phyloP scores from a whole-genome alignment of 2,329 filamentous ascomycete genomes.

The Diplodia intermedia region DNA sequence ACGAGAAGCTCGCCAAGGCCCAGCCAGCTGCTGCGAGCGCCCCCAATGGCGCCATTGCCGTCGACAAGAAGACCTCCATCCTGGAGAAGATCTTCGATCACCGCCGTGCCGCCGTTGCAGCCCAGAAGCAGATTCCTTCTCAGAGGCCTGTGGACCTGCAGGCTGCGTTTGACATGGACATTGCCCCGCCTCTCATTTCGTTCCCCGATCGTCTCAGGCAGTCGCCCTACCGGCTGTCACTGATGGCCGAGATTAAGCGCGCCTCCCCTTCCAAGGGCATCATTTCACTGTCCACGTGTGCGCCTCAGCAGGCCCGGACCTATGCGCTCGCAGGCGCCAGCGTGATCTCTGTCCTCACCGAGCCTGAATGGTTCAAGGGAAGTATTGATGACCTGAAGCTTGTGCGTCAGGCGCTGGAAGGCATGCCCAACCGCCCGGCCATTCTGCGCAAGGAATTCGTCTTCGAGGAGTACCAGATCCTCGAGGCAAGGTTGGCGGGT shows the following conservation, averaged over 20 bases:
- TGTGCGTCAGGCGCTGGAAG: slow-evolving; percentile 86
- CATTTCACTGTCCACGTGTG: slow-evolving; percentile 85
- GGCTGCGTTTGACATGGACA: slow-evolving; percentile 81
- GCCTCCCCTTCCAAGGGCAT: slow-evolving; percentile 96
- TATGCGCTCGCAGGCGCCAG: slow-evolving; percentile 95
- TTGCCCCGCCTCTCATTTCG: slow-evolving; percentile 82
- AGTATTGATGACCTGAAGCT: slow-evolving; percentile 90
- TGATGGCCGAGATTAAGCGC: slow-evolving; percentile 97
- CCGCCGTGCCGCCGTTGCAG: slow-evolving; percentile 75
- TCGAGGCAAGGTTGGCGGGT: slow-evolving; percentile 90
- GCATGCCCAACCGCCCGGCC: slow-evolving; percentile 90
- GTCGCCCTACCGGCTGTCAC: slow-evolving; percentile 84
- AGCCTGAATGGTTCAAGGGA: slow-evolving; percentile 99
- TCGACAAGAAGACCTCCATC: slow-evolving; percentile 78
- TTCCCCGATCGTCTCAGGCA: slow-evolving; percentile 80
- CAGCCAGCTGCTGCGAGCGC: slow-evolving; percentile 43
- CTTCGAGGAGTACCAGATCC: slow-evolving; percentile 97
- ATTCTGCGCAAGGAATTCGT: slow-evolving; percentile 95
- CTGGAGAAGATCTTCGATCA: slow-evolving; percentile 89
- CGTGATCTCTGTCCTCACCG: slow-evolving; percentile 97
- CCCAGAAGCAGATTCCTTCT: slow-evolving; percentile 85
- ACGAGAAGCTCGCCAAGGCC: slow-evolving; percentile 61
- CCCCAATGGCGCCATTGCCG: slow-evolving; percentile 38
- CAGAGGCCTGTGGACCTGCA: slow-evolving; percentile 83
- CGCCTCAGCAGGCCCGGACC: slow-evolving; percentile 85